Evolutionary conservation across 306 rosid genomes (phyloP).

Genomic region (Castanea crenata): DNA sequence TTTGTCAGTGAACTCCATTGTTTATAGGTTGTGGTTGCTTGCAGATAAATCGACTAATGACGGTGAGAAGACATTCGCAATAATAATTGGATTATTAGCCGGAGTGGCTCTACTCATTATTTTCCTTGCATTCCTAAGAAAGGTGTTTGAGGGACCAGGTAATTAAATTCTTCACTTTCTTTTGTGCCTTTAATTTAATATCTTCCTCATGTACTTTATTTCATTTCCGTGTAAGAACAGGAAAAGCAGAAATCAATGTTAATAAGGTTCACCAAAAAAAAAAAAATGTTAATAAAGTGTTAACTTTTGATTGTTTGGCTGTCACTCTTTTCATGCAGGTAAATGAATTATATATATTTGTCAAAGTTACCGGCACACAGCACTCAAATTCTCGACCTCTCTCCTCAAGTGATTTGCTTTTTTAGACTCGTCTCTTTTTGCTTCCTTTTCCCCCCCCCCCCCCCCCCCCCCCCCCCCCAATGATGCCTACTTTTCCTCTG

Average conservation of each 20-base stretch:
- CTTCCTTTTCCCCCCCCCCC: too few species aligned
- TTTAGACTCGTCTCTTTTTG: slow-evolving; percentile 20
- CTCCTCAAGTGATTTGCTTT: slow-evolving; percentile 35
- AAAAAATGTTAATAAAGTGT: neutral
- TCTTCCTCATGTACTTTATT: neutral
- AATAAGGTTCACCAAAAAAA: neutral
- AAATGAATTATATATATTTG: slow-evolving; percentile 38
- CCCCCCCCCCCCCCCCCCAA: too few species aligned
- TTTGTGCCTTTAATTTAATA: neutral
- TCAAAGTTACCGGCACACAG: slow-evolving; percentile 26
- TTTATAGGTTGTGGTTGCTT: neutral
- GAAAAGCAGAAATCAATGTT: neutral
- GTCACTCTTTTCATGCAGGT: slow-evolving; percentile 52
- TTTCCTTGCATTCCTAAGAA: slow-evolving; percentile 68
- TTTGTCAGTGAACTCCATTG: neutral
- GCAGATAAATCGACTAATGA: slow-evolving; percentile 55
- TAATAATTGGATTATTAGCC: slow-evolving; percentile 82
- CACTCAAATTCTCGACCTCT: slow-evolving; percentile 18
- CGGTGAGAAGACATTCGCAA: slow-evolving; percentile 88
- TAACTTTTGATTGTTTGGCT: slow-evolving; percentile 6
- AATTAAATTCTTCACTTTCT: neutral
- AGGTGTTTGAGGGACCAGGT: slow-evolving; percentile 58
- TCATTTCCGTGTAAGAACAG: neutral
- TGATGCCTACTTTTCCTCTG: slow-evolving; percentile 17
- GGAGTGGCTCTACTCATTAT: slow-evolving; percentile 79